phyloP scores from a whole-genome alignment of 2,329 filamentous ascomycete genomes.

The Aspergillus jensenii region DNA sequence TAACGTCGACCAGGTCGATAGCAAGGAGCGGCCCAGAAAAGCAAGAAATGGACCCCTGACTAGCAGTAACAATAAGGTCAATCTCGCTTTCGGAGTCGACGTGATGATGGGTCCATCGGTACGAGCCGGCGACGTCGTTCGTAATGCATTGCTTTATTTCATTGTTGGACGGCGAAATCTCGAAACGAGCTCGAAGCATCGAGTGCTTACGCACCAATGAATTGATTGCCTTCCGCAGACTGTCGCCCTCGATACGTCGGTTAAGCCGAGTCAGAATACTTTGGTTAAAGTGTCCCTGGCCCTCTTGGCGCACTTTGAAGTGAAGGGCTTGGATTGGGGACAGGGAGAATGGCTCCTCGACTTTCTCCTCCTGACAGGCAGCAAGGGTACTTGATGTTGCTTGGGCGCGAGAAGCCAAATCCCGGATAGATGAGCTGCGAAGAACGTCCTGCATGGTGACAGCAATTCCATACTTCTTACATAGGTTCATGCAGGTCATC shows the following conservation, averaged over 20 bases:
- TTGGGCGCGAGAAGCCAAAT: slow-evolving; percentile 33
- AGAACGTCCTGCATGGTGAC: slow-evolving; percentile 51
- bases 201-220: slow-evolving; percentile 34
- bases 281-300: slow-evolving; percentile 40
- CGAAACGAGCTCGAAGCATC: slow-evolving; percentile 38
- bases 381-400: slow-evolving; percentile 23
- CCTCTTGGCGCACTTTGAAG: slow-evolving; percentile 33
- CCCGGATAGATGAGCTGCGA: slow-evolving; percentile 46
- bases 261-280: slow-evolving; percentile 37
- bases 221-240: slow-evolving; percentile 30
- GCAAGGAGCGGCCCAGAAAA: slow-evolving; percentile 41
- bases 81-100: slow-evolving; percentile 26
- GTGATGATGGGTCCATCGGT: slow-evolving; percentile 21
- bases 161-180: slow-evolving; percentile 17
- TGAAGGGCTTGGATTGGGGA: slow-evolving; percentile 40
- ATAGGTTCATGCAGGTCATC: slow-evolving; percentile 50
- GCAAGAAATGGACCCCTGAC: slow-evolving; percentile 34
- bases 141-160: slow-evolving; percentile 32
- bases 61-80: slow-evolving; percentile 14
- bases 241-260: slow-evolving; percentile 20
- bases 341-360: slow-evolving; percentile 33
- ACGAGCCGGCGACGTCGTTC: slow-evolving; percentile 28
- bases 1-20: slow-evolving; percentile 41
- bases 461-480: slow-evolving; percentile 46
- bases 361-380: slow-evolving; percentile 32